These are phyloP conservation scores for Croton setiger DNA, from an alignment of 441 rosid genomes.

Conservation along the genomic window DNA sequence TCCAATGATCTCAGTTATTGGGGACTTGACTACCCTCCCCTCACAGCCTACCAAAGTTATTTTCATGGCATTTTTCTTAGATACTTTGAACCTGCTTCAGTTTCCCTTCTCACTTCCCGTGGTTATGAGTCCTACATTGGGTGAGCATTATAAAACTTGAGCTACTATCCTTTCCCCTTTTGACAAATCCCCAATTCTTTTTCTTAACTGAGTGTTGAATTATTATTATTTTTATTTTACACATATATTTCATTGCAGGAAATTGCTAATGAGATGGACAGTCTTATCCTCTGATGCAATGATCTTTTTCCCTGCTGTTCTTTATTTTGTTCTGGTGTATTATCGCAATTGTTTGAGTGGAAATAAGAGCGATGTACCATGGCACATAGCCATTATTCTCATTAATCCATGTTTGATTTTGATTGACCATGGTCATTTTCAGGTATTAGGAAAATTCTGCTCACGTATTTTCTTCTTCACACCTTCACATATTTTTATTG, in stretches of 20 bases:
- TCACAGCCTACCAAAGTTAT: constrained; percentile 93
- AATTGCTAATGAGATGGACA: constrained; percentile 85
- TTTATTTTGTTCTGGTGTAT: constrained; percentile 56
- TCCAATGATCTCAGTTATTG: constrained; percentile 73
- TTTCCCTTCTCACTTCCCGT: constrained; percentile 56
- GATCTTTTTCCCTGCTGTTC: constrained; percentile 72
- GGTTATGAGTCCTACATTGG: constrained; percentile 78
- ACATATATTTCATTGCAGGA: constrained; percentile 40
- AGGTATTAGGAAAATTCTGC: constrained; percentile 42
- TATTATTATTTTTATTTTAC: neutral
- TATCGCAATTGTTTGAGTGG: constrained; percentile 24
- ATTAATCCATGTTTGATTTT: constrained; percentile 75
- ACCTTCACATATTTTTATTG: neutral
- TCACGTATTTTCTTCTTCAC: constrained; percentile 13
- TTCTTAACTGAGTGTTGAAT: constrained; percentile 15
- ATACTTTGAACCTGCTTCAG: constrained; percentile 60
- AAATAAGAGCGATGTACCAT: constrained; percentile 40
- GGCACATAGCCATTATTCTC: constrained; percentile 70
- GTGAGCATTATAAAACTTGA: constrained; percentile 29
- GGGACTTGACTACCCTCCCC: constrained; percentile 99
- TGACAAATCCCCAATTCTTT: neutral
- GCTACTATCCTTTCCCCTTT: neutral
- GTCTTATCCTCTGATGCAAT: constrained; percentile 73
- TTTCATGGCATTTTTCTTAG: constrained; percentile 67
- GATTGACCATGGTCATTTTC: constrained; percentile 95